Conservation (phyloP, 306 rosid species). For the Cicer yamashitae region DNA sequence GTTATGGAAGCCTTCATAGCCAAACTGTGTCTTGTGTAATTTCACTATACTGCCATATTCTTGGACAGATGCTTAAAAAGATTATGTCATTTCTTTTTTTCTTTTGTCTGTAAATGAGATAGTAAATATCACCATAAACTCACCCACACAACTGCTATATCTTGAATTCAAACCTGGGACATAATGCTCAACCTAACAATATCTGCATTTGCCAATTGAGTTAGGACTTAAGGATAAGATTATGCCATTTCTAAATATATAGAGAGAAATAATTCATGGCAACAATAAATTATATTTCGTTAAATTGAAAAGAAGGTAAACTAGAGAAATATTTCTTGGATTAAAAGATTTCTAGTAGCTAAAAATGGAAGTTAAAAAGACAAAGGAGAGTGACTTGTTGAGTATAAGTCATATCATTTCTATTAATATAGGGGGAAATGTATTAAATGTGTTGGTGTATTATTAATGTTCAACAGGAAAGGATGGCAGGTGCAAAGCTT, state of each 20-base stretch:
- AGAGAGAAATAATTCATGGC: background rate
- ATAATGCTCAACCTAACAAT: too few relatives aligned
- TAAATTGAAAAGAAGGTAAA: constrained; percentile 18
- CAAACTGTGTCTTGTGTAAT: background rate
- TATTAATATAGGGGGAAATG: background rate
- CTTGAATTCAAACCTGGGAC: too few relatives aligned
- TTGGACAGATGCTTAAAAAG: background rate
- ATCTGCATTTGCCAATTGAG: background rate
- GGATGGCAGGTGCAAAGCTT: constrained; percentile 83
- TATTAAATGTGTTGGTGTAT: constrained; percentile 14
- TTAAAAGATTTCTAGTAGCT: background rate
- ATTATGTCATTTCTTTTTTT: background rate
- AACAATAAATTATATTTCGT: background rate
- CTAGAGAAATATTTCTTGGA: background rate
- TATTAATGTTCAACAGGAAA: constrained; percentile 65
- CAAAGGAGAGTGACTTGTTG: background rate
- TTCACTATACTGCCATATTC: constrained; percentile 29
- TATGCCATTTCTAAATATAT: background rate
- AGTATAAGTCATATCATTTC: constrained; percentile 22
- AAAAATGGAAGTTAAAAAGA: background rate
- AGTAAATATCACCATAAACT: too few relatives aligned
- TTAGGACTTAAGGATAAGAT: constrained; percentile 4
- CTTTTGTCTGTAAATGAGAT: too few relatives aligned
- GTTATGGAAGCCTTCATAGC: constrained; percentile 3
- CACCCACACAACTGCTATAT: too few relatives aligned